These are phyloP conservation scores for Wickerhamiella cacticola DNA, from an alignment of 805 yeast genomes.

Conservation along the genomic window DNA sequence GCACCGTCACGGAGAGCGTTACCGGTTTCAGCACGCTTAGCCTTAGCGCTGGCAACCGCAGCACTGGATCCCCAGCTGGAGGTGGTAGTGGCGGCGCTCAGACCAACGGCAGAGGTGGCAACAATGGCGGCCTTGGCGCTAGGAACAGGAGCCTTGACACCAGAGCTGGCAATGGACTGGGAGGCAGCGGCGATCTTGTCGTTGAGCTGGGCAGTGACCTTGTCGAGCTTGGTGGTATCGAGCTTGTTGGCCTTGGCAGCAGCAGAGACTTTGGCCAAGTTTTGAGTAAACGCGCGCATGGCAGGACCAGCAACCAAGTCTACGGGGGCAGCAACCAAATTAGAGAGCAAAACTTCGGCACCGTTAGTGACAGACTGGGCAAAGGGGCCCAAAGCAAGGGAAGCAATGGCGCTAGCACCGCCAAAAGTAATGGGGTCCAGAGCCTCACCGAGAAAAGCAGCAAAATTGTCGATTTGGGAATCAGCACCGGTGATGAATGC, in stretches of 20 bases:
- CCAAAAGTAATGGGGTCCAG: slow-evolving; percentile 22
- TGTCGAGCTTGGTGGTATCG: too few species aligned
- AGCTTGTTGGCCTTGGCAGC: too few species aligned
- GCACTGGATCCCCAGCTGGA: slow-evolving; percentile 24
- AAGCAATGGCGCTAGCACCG: slow-evolving; percentile 21
- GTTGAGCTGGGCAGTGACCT: slow-evolving; percentile 14
- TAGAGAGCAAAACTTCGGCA: too few species aligned
- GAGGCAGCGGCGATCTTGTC: neutral
- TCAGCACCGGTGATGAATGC: slow-evolving; percentile 27
- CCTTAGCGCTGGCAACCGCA: slow-evolving; percentile 38
- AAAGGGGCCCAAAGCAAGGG: slow-evolving; percentile 22
- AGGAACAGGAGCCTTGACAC: slow-evolving; percentile 26
- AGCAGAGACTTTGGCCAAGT: slow-evolving; percentile 18
- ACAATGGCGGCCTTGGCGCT: slow-evolving; percentile 26
- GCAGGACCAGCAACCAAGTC: slow-evolving; percentile 28
- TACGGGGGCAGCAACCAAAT: too few species aligned
- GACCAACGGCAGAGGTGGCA: slow-evolving; percentile 22
- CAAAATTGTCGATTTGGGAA: slow-evolving; percentile 27
- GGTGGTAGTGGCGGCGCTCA: slow-evolving; percentile 20
- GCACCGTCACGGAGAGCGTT: slow-evolving; percentile 16
- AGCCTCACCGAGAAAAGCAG: slow-evolving; percentile 19
- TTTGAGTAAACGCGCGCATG: slow-evolving; percentile 16
- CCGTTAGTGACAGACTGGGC: slow-evolving; percentile 26
- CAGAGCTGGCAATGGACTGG: slow-evolving; percentile 21
- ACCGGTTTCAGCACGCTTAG: slow-evolving; percentile 12